Percentiles rank a stretch among this genome's conserved stretches.
phyloP scores from a whole-genome alignment of 176 grass and related monocot genomes.

The Microstegium vimineum region DNA sequence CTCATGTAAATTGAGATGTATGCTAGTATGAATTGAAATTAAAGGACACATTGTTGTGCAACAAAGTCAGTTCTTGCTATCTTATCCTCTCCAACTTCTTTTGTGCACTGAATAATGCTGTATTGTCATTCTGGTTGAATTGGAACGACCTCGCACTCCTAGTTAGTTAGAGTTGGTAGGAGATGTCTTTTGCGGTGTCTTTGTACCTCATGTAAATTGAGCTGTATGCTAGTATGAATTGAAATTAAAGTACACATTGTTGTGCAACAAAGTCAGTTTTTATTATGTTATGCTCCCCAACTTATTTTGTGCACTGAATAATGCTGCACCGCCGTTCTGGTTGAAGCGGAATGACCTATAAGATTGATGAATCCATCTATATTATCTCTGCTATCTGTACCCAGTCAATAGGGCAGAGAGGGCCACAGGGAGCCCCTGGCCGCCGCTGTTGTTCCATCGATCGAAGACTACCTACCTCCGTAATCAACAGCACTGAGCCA shows the following conservation, averaged over 20 bases:
- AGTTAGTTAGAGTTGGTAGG: too few relatives aligned
- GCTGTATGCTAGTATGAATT: not conserved
- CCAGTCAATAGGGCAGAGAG: not conserved
- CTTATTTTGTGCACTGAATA: not conserved
- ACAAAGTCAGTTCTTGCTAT: not conserved
- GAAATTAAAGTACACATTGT: not conserved
- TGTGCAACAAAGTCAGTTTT: not conserved
- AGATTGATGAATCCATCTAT: not conserved
- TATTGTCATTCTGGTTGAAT: not conserved
- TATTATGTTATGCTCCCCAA: not conserved
- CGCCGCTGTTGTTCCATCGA: not conserved
- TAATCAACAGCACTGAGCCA: not conserved
- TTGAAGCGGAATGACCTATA: not conserved
- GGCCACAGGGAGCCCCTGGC: not conserved
- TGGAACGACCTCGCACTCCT: too few relatives aligned
- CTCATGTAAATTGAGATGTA: slow-evolving; percentile 3
- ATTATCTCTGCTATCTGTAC: not conserved
- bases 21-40: not conserved
- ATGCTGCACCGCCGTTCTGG: not conserved
- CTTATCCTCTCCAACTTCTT: not conserved
- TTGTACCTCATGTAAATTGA: slow-evolving; percentile 3
- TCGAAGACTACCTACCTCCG: not conserved
- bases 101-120: not conserved
- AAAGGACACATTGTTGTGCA: slow-evolving; percentile 6
- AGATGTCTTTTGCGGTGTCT: not conserved